These are phyloP conservation scores for Byssoonygena ceratinophila DNA, from an alignment of 2,329 filamentous ascomycete genomes.

Conservation along the genomic window DNA sequence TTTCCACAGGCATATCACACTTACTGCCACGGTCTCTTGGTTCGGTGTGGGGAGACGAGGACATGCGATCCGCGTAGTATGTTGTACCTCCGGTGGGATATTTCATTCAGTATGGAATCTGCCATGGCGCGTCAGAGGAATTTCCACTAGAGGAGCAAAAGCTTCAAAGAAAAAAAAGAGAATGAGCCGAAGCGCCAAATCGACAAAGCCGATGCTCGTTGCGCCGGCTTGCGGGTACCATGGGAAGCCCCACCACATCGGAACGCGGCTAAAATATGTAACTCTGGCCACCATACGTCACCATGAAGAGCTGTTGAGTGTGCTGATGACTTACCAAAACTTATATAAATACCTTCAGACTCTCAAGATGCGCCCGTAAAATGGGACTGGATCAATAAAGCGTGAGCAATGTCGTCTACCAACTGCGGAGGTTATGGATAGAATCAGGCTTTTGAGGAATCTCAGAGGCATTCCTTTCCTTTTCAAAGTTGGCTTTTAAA, in stretches of 20 bases:
- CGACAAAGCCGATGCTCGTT: neutral
- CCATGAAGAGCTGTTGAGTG: too few relatives aligned
- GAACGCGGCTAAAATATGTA: neutral
- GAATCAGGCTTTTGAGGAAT: too few relatives aligned
- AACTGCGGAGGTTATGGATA: too few relatives aligned
- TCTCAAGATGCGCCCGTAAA: too few relatives aligned
- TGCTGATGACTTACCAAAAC: too few relatives aligned
- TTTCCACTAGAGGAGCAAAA: neutral
- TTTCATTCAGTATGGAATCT: constrained; percentile 76
- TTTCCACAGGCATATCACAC: constrained; percentile 29
- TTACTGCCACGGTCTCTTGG: constrained; percentile 97
- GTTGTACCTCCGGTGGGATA: constrained; percentile 91
- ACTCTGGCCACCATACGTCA: neutral
- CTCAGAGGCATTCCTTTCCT: too few relatives aligned
- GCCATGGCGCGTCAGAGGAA: constrained; percentile 44
- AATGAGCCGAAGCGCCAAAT: too few relatives aligned
- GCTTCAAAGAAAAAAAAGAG: too few relatives aligned
- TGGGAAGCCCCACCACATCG: neutral
- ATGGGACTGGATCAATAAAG: too few relatives aligned
- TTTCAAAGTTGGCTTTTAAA: too few relatives aligned
- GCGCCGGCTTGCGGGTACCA: neutral
- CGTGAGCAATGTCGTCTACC: too few relatives aligned
- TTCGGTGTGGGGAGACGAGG: constrained; percentile 88
- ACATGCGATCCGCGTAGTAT: constrained; percentile 83
- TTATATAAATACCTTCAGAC: too few relatives aligned